A percentile compares a stretch with the other conserved stretches of the same genome.
These are phyloP conservation scores for Eimeria necatrix DNA, from an alignment of 169 alveolate species.

Conservation along the genomic window DNA sequence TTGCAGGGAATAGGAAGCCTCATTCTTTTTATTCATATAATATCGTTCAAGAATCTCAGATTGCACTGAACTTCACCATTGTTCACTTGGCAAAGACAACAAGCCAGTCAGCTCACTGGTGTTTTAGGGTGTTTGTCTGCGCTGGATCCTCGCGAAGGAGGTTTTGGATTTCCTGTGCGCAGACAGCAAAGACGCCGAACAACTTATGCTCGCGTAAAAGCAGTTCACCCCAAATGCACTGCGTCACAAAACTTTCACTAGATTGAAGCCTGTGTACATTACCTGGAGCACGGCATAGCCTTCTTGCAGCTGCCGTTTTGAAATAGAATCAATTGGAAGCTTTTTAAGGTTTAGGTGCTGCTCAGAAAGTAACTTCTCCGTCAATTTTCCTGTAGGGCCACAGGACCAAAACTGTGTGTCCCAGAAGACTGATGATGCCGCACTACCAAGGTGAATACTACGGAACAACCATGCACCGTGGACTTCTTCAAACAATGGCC, in stretches of 20 bases:
- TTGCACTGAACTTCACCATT: neutral
- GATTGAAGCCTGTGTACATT: neutral
- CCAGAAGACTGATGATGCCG: neutral
- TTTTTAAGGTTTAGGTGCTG: slow-evolving; percentile 79
- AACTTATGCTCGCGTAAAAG: too few relatives aligned
- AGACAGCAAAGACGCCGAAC: neutral
- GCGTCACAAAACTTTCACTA: too few relatives aligned
- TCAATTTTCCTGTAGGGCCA: slow-evolving; percentile 67
- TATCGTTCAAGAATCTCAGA: neutral
- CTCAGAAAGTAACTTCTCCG: slow-evolving; percentile 64
- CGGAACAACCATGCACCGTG: too few relatives aligned
- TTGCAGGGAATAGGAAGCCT: neutral
- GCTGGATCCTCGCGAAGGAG: slow-evolving; percentile 57
- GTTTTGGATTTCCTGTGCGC: slow-evolving; percentile 51
- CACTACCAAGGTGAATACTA: too few relatives aligned
- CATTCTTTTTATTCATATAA: neutral
- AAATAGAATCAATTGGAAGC: slow-evolving; percentile 78
- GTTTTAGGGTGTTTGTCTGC: slow-evolving; percentile 18
- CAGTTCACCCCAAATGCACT: too few relatives aligned
- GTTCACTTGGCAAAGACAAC: neutral
- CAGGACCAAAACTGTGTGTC: neutral
- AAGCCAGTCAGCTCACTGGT: slow-evolving; percentile 45
- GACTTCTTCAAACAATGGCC: neutral
- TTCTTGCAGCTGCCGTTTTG: slow-evolving; percentile 79
- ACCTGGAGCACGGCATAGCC: slow-evolving; percentile 82